These are phyloP conservation scores for Fusarium buxicola DNA, from an alignment of 2,329 filamentous ascomycete species.

Conservation along the genomic window DNA sequence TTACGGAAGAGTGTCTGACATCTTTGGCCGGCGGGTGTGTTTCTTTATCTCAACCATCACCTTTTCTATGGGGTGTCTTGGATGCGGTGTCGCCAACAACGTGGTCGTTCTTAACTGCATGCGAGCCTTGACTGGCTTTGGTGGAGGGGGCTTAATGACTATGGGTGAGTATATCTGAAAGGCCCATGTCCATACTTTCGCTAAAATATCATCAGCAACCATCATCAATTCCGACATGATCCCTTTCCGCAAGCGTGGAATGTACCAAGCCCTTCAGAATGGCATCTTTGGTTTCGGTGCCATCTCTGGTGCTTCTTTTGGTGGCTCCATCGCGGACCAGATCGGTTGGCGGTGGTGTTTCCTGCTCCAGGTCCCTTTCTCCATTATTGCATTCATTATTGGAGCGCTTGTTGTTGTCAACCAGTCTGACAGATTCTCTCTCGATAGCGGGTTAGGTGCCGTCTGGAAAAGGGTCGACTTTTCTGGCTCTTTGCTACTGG, in stretches of 20 bases:
- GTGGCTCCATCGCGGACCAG: constrained; percentile 71
- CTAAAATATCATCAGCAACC: constrained; percentile 50
- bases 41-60: constrained; percentile 73
- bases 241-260: constrained; percentile 64
- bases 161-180: constrained; percentile 65
- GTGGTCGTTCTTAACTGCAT: constrained; percentile 72
- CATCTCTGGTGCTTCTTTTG: constrained; percentile 71
- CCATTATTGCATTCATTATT: constrained; percentile 63
- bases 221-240: constrained; percentile 74
- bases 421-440: constrained; percentile 49
- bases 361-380: constrained; percentile 70
- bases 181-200: not conserved
- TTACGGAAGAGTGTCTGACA: constrained; percentile 77
- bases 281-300: constrained; percentile 71
- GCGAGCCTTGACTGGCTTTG: constrained; percentile 75
- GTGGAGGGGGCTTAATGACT: constrained; percentile 75
- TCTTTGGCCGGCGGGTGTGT: constrained; percentile 71
- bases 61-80: constrained; percentile 72
- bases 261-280: constrained; percentile 72
- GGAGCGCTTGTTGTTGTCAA: constrained; percentile 66
- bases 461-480: constrained; percentile 69
- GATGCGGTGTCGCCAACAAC: constrained; percentile 70
- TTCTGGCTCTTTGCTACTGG: constrained; percentile 66
- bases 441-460: constrained; percentile 48
- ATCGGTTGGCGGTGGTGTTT: constrained; percentile 79